phyloP scores from a whole-genome alignment of 257 asterid genomes.

The Handroanthus guayacan region DNA sequence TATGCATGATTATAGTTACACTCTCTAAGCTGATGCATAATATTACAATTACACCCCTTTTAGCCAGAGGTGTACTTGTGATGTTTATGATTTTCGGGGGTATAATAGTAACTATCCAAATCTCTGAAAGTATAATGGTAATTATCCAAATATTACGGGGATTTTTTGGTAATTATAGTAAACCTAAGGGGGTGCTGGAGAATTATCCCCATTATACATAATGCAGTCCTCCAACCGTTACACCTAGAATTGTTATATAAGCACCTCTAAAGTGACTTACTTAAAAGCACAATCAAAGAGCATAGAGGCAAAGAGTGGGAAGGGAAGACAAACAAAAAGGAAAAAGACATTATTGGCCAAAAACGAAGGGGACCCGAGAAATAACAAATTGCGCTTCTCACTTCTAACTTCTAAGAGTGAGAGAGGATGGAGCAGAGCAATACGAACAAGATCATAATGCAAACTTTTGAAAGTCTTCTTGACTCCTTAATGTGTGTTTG shows the following conservation, averaged over 20 bases:
- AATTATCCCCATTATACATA: too few species aligned
- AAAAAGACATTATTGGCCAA: too few species aligned
- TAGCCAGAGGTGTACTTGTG: too few species aligned
- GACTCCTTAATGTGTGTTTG: neutral
- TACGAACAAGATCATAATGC: slow-evolving; percentile 21
- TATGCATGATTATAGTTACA: too few species aligned
- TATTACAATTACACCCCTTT: too few species aligned
- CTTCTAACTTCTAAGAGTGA: neutral
- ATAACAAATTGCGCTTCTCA: neutral
- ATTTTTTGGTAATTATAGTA: too few species aligned
- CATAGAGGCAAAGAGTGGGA: neutral
- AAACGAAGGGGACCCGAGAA: neutral
- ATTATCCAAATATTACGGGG: too few species aligned
- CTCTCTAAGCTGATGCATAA: too few species aligned
- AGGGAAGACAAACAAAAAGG: neutral
- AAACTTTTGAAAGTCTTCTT: neutral
- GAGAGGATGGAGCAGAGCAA: slow-evolving; percentile 26
- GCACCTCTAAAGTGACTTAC: neutral
- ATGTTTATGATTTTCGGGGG: too few species aligned
- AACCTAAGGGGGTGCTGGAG: too few species aligned
- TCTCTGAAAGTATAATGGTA: too few species aligned
- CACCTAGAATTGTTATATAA: slow-evolving; percentile 14
- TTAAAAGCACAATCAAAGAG: neutral
- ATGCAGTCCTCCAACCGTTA: neutral
- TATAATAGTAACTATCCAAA: too few species aligned